A percentile compares a stretch with the other conserved stretches of the same genome.
phyloP scores from a whole-genome alignment of 1,284 basidiomycete species.

The Trametes versicolor region DNA sequence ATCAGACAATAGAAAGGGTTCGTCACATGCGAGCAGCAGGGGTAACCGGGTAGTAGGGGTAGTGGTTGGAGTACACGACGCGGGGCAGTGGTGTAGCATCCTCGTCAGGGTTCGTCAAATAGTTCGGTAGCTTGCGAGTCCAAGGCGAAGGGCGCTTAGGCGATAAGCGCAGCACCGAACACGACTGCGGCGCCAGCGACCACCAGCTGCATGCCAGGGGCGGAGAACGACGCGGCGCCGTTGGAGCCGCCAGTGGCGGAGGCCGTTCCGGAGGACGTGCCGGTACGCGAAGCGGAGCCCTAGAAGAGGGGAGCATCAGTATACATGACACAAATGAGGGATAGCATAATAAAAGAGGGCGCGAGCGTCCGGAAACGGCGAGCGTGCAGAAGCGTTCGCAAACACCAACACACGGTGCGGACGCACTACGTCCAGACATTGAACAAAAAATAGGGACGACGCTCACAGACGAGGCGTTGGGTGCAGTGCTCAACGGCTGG shows the following conservation, averaged over 20 bases:
- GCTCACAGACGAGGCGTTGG: slow-evolving; percentile 21
- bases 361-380: slow-evolving; percentile 10
- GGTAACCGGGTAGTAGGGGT: slow-evolving; percentile 4
- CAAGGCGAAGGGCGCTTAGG: neutral
- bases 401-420: neutral
- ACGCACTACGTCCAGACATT: neutral
- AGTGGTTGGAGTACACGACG: neutral
- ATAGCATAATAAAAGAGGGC: neutral
- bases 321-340: neutral
- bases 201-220: slow-evolving; percentile 19
- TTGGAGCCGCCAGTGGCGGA: slow-evolving; percentile 31
- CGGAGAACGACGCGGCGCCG: slow-evolving; percentile 24
- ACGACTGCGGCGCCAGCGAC: slow-evolving; percentile 27
- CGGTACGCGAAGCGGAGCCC: slow-evolving; percentile 16
- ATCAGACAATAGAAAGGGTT: neutral
- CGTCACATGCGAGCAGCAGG: slow-evolving; percentile 2
- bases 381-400: slow-evolving; percentile 8
- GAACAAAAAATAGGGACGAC: neutral
- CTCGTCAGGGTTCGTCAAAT: neutral
- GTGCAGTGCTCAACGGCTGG: slow-evolving; percentile 7
- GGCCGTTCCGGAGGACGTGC: slow-evolving; percentile 10
- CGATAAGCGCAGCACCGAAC: slow-evolving; percentile 27
- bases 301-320: slow-evolving; percentile 3
- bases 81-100: neutral
- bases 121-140: neutral